Percentiles rank a stretch among this genome's conserved stretches.
These are phyloP conservation scores for Lentithecium fluviatile DNA, from an alignment of 495 filamentous ascomycete genomes.

Conservation along the genomic window DNA sequence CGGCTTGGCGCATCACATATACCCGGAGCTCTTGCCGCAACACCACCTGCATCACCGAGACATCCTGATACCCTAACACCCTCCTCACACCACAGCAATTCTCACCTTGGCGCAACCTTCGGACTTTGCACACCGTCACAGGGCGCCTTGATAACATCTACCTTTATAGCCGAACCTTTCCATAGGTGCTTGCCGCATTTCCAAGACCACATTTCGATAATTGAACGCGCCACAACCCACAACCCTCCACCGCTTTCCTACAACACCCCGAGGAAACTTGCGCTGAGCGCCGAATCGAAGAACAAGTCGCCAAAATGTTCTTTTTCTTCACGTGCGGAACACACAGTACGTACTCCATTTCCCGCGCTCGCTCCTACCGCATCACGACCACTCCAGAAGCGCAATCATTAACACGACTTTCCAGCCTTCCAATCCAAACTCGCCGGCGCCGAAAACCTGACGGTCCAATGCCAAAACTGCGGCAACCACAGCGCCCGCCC, in stretches of 20 bases:
- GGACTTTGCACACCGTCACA: no score
- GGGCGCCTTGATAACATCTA: no score
- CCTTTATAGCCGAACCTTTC: no score
- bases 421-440: constrained; percentile 43
- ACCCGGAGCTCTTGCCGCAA: constrained; percentile 2
- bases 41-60: background rate
- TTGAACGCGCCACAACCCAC: no score
- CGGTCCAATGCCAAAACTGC: constrained; percentile 48
- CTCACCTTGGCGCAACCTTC: no score
- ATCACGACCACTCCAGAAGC: background rate
- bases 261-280: background rate
- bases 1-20: background rate
- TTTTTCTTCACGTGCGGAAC: constrained; percentile 48
- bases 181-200: no score
- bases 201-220: no score
- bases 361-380: background rate
- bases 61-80: background rate
- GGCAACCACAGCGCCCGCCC: constrained; percentile 43
- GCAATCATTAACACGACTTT: background rate
- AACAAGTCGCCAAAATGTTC: constrained; percentile 32
- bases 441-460: constrained; percentile 44
- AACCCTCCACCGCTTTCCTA: no score
- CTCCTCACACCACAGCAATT: background rate
- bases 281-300: background rate
- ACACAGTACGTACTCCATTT: constrained; percentile 46